Conservation (phyloP, 1,139 yeast genomes). For the Nadsonia starkeyi-henricii region DNA sequence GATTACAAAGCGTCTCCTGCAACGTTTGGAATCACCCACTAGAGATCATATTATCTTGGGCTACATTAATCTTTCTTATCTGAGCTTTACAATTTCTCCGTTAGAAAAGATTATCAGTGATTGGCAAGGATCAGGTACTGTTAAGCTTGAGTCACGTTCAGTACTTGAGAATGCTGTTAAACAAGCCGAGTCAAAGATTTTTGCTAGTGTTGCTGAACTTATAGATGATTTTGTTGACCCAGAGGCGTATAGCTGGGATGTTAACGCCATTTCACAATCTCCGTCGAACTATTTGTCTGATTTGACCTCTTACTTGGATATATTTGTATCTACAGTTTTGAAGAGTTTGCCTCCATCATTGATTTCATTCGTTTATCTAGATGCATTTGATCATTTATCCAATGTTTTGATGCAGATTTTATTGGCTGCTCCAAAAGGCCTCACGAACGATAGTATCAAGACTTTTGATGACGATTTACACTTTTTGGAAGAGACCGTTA, state of each 20-base stretch:
- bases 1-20: slow-evolving; percentile 36
- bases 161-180: slow-evolving; percentile 51
- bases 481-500: not conserved
- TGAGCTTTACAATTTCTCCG: not conserved
- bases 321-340: slow-evolving; percentile 77
- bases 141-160: slow-evolving; percentile 37
- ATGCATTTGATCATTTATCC: slow-evolving; percentile 78
- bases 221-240: slow-evolving; percentile 70
- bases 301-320: slow-evolving; percentile 76
- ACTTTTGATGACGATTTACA: not conserved
- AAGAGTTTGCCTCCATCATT: slow-evolving; percentile 69
- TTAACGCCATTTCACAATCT: slow-evolving; percentile 25
- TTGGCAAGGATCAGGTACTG: slow-evolving; percentile 16
- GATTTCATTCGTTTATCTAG: slow-evolving; percentile 62
- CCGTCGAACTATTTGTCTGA: slow-evolving; percentile 72
- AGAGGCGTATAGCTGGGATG: slow-evolving; percentile 73
- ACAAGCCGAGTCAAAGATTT: slow-evolving; percentile 67
- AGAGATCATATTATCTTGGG: slow-evolving; percentile 89
- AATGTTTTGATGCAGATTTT: slow-evolving; percentile 53
- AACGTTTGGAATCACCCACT: slow-evolving; percentile 51
- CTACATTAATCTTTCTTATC: slow-evolving; percentile 44
- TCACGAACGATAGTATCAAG: slow-evolving; percentile 19
- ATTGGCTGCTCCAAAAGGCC: slow-evolving; percentile 27
- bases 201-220: slow-evolving; percentile 52
- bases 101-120: slow-evolving; percentile 29